Evolutionary conservation across 306 rosid genomes (phyloP), one percentile per base, ranked within the genome.

Genomic region (Lablab purpureus): DNA sequence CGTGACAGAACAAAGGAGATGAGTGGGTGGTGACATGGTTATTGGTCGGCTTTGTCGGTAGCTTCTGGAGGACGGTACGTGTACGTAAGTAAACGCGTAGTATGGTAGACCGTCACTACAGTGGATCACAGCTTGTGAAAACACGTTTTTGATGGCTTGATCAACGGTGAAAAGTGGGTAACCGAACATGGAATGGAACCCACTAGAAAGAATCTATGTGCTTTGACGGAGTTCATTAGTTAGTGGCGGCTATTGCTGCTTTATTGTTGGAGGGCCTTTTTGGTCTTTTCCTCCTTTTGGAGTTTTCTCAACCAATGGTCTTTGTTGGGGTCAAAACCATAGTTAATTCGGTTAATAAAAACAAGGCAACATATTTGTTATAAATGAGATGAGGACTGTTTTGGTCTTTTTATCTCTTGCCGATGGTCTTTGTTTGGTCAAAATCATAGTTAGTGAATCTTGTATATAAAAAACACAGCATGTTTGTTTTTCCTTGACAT

Each of bases 11-110:
- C 71, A 10, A 30, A 18, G 5, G 43, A 67, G 40, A 67, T n/a
- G 27, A 76, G 75, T 73, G 69, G 58, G 21, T 0, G 36, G 5
- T 84, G 91, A 90, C 89, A 87, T 88, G 92, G 93, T 34, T 55
- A 55, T 32, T 83, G 93, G 97, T 87, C 92, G 91, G 97, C 90
- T 60, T 37, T 65, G 87, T 80, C 73, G 87, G 90, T 82, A 23
- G 70, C 87, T 65, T 87, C 13, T 47, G 27, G 72, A 52, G 10
- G 88, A 87, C 82, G 85, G 73, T 83, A 67, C 11, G n/a, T 25
- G 83, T 67, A 18, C 55, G 76, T 58, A 56, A 79, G 80, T 58
- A 56, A 79, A 36, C 83, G 76, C 50, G 80, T 60, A 66, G 40
- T 78, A 67, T 2, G 1, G 3, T 77, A 59, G 36, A 47, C 67